phyloP scores from a whole-genome alignment of 1,284 basidiomycete species.

The Ustilago vetiveriae region DNA sequence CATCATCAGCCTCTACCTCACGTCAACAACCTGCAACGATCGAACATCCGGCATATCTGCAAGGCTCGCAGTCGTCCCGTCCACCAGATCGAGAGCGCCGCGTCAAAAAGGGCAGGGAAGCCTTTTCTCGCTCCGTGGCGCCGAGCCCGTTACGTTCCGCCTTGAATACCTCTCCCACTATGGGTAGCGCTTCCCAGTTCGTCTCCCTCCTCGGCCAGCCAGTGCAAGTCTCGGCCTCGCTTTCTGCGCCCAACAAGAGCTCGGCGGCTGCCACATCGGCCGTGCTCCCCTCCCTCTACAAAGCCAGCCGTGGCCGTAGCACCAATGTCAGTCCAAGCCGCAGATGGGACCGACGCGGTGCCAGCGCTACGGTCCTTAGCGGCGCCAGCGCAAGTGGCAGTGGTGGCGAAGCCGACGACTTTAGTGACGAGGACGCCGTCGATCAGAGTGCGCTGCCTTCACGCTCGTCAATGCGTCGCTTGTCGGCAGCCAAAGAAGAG shows the following conservation, averaged over 20 bases:
- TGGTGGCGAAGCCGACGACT: slow-evolving; percentile 31
- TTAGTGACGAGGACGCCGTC: slow-evolving; percentile 20
- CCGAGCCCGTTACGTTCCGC: slow-evolving; percentile 24
- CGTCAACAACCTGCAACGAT: background rate
- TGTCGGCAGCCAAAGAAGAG: slow-evolving; percentile 26
- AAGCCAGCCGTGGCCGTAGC: slow-evolving; percentile 47
- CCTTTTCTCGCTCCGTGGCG: slow-evolving; percentile 20
- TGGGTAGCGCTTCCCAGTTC: slow-evolving; percentile 29
- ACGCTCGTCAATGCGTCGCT: slow-evolving; percentile 9
- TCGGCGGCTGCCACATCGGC: slow-evolving; percentile 22
- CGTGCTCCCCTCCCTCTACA: slow-evolving; percentile 41
- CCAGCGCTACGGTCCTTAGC: slow-evolving; percentile 47
- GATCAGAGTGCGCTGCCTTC: background rate
- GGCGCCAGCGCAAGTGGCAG: slow-evolving; percentile 45
- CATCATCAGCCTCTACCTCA: background rate
- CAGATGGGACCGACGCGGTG: slow-evolving; percentile 50
- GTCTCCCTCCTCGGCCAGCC: slow-evolving; percentile 32
- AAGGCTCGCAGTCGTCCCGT: background rate
- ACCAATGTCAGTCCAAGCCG: slow-evolving; percentile 49
- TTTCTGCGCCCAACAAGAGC: slow-evolving; percentile 25
- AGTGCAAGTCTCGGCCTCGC: slow-evolving; percentile 26
- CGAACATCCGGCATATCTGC: background rate
- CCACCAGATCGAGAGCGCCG: slow-evolving; percentile 5
- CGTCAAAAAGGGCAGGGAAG: slow-evolving; percentile 11
- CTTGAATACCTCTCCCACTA: slow-evolving; percentile 17